These are phyloP conservation scores for Lodderomyces elongisporus DNA, from an alignment of 1,139 yeast genomes.

Conservation along the genomic window DNA sequence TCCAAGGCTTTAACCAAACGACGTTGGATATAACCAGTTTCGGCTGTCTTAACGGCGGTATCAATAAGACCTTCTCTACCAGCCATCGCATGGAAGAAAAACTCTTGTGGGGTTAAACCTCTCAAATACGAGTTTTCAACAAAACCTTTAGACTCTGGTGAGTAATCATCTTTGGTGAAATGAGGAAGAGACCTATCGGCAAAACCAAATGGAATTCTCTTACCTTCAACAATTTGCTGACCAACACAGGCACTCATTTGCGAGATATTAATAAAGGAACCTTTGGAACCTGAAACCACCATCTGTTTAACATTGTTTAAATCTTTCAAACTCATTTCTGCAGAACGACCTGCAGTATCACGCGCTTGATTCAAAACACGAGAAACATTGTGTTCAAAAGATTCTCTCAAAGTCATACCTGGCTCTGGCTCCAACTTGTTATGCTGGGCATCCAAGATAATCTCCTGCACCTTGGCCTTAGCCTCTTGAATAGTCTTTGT, in stretches of 20 bases:
- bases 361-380: constrained; percentile 96
- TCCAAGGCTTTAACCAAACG: constrained; percentile 97
- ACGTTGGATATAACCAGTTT: constrained; percentile 98
- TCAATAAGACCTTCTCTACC: constrained; percentile 99
- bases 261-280: constrained; percentile 97
- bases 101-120: constrained; percentile 98
- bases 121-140: constrained; percentile 95
- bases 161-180: constrained; percentile 95
- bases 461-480: constrained; percentile 87
- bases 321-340: constrained; percentile 93
- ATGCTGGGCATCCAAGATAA: constrained; percentile 85
- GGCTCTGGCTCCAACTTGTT: constrained; percentile 90
- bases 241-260: constrained; percentile 99
- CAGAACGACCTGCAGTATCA: constrained; percentile 98
- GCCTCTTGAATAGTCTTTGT: constrained; percentile 92
- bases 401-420: constrained; percentile 98
- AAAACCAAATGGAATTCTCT: constrained; percentile 97
- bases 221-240: constrained; percentile 99
- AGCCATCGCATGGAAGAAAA: constrained; percentile 99
- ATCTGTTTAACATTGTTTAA: constrained; percentile 95
- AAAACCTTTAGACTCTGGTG: constrained; percentile 97
- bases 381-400: constrained; percentile 95
- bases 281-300: constrained; percentile 99
- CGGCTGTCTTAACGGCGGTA: constrained; percentile 98
- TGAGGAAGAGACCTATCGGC: constrained; percentile 96